These are phyloP conservation scores for Apiospora kogelbergensis DNA, from an alignment of 2,329 filamentous ascomycete genomes.

Conservation along the genomic window DNA sequence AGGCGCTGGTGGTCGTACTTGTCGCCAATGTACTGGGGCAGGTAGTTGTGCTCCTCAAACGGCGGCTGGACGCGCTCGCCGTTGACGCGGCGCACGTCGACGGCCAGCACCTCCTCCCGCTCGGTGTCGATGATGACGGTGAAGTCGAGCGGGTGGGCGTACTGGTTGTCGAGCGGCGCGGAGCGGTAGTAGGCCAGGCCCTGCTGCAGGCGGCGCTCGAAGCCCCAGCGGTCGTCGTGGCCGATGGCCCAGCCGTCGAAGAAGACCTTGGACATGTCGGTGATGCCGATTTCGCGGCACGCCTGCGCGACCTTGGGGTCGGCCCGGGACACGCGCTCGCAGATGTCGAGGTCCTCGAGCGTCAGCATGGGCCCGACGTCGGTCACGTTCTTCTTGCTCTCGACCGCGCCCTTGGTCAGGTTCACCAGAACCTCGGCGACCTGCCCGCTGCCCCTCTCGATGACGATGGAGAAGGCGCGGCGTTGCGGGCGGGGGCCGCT, in stretches of 20 bases:
- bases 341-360: constrained; percentile 77
- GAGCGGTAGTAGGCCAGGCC: constrained; percentile 81
- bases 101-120: constrained; percentile 44
- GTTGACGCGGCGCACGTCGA: constrained; percentile 41
- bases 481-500: constrained; percentile 48
- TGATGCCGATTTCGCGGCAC: constrained; percentile 72
- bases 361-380: constrained; percentile 59
- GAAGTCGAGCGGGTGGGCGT: constrained; percentile 55
- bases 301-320: constrained; percentile 76
- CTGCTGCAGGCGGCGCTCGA: constrained; percentile 70
- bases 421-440: constrained; percentile 53
- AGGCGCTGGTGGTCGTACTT: constrained; percentile 35
- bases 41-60: constrained; percentile 39
- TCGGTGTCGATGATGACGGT: constrained; percentile 46
- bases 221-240: constrained; percentile 77
- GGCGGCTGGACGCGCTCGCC: constrained; percentile 33
- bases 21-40: constrained; percentile 36
- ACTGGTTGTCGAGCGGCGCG: constrained; percentile 70
- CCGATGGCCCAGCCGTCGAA: constrained; percentile 86
- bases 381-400: constrained; percentile 46
- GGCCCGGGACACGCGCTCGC: constrained; percentile 66
- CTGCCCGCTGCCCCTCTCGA: constrained; percentile 39
- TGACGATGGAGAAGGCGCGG: constrained; percentile 48
- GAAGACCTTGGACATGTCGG: constrained; percentile 82
- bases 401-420: constrained; percentile 39